Conservation (phyloP, 352 stramenopile species). For the Hyaloperonospora brassicae region DNA sequence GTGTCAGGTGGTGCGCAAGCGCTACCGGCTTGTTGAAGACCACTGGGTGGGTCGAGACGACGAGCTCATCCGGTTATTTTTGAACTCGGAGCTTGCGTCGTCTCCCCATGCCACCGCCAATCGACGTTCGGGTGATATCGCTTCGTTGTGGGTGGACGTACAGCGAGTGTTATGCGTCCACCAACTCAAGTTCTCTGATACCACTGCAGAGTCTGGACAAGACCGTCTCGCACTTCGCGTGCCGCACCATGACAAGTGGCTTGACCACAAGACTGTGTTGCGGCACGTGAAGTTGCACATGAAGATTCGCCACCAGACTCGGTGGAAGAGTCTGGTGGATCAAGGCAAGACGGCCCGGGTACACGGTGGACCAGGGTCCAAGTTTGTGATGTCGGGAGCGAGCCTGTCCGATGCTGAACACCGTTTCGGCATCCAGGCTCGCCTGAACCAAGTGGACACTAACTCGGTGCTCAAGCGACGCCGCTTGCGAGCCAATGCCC, state of each 20-base stretch:
- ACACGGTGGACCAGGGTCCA: background rate
- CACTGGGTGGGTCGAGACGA: conserved; percentile 7
- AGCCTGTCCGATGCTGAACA: background rate
- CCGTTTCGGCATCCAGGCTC: background rate
- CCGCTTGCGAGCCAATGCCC: background rate
- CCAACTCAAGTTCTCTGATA: too few relatives aligned
- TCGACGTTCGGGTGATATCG: conserved; percentile 3
- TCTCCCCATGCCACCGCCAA: background rate
- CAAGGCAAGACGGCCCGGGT: conserved; percentile 1
- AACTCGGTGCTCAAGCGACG: background rate
- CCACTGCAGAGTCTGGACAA: too few relatives aligned
- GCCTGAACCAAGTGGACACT: background rate
- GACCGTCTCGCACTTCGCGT: too few relatives aligned
- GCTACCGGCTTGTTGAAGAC: conserved; percentile 3
- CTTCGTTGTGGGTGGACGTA: conserved; percentile 10
- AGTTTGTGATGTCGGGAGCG: background rate
- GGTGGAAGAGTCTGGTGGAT: background rate
- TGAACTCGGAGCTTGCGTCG: conserved; percentile 5
- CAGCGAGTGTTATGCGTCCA: background rate
- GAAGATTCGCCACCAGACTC: conserved; percentile 3
- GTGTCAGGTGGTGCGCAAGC: conserved; percentile 5
- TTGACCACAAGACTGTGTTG: conserved; percentile 7
- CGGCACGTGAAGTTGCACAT: conserved; percentile 6
- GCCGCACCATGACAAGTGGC: too few relatives aligned
- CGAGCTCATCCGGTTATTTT: conserved; percentile 2